These are phyloP conservation scores for Trametes villosa DNA, from an alignment of 768 basidiomycete species.

Conservation along the genomic window DNA sequence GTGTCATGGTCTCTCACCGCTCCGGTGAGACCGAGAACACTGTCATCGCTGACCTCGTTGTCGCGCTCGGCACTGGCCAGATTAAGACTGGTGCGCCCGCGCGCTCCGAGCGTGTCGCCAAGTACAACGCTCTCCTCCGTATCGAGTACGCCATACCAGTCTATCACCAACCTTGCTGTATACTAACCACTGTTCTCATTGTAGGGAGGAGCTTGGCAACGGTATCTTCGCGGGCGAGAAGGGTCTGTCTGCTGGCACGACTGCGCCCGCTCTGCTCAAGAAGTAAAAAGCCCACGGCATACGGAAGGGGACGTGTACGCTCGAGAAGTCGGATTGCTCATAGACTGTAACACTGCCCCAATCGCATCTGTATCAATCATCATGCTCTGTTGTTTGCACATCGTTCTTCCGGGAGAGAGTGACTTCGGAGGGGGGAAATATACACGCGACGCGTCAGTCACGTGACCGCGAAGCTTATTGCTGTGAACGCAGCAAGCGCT, in stretches of 20 bases:
- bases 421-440: too few relatives aligned
- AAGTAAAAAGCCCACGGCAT: slow-evolving; percentile 26
- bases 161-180: slow-evolving; percentile 11
- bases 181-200: slow-evolving; percentile 15
- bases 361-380: slow-evolving; percentile 14
- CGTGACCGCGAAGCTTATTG: slow-evolving; percentile 18
- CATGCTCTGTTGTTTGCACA: too few relatives aligned
- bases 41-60: slow-evolving; percentile 92
- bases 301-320: slow-evolving; percentile 6
- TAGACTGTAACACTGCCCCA: slow-evolving; percentile 17
- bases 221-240: slow-evolving; percentile 75
- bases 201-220: slow-evolving; percentile 77
- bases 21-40: slow-evolving; percentile 99
- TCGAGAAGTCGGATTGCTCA: slow-evolving; percentile 22
- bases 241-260: slow-evolving; percentile 79
- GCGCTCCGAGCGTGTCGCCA: slow-evolving; percentile 94
- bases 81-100: slow-evolving; percentile 99
- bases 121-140: slow-evolving; percentile 89
- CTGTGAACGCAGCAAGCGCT: slow-evolving; percentile 5
- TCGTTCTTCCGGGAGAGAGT: too few relatives aligned
- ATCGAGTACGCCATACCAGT: slow-evolving; percentile 72
- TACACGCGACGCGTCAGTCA: slow-evolving; percentile 20
- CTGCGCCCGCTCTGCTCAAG: slow-evolving; percentile 75
- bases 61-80: slow-evolving; percentile 90
- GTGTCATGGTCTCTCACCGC: slow-evolving; percentile 99